phyloP scores from a whole-genome alignment of 2,329 filamentous ascomycete species.

The Pseudopithomyces maydicus region DNA sequence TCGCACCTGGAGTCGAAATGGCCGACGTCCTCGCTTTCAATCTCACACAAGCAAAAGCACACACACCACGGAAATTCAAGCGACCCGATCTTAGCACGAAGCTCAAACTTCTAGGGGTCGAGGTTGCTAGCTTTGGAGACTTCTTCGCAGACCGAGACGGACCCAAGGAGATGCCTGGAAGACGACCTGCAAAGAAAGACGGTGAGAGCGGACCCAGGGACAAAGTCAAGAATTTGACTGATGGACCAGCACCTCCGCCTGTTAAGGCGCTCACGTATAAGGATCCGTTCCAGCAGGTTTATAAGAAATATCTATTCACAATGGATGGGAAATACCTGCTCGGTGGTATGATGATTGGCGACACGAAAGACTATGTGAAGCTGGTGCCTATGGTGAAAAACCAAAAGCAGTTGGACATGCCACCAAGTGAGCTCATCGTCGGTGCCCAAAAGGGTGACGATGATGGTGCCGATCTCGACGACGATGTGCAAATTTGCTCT shows the following conservation, averaged over 20 bases:
- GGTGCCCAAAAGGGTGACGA: conserved; percentile 76
- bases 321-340: conserved; percentile 87
- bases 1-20: conserved; percentile 90
- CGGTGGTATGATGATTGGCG: conserved; percentile 97
- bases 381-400: conserved; percentile 85
- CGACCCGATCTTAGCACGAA: conserved; percentile 89
- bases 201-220: conserved; percentile 44
- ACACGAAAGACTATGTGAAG: conserved; percentile 89
- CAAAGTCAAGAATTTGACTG: conserved; percentile 58
- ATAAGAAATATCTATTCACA: conserved; percentile 94
- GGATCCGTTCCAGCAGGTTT: conserved; percentile 84
- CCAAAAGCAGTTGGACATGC: conserved; percentile 76
- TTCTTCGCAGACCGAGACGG: conserved; percentile 91
- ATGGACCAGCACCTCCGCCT: conserved; percentile 60
- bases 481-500: conserved; percentile 88
- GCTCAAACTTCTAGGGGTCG: conserved; percentile 84
- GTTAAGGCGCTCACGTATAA: conserved; percentile 88
- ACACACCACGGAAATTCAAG: conserved; percentile 73
- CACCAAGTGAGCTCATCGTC: conserved; percentile 82
- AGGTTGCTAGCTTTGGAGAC: conserved; percentile 91
- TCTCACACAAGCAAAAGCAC: conserved; percentile 78
- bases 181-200: conserved; percentile 53
- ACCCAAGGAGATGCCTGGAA: conserved; percentile 72
- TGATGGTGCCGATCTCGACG: conserved; percentile 77
- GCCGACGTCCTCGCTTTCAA: conserved; percentile 91